Percentiles rank a stretch among this genome's conserved stretches.
phyloP scores from a whole-genome alignment of 2,329 filamentous ascomycete species.

The Drechslerella dactyloides region DNA sequence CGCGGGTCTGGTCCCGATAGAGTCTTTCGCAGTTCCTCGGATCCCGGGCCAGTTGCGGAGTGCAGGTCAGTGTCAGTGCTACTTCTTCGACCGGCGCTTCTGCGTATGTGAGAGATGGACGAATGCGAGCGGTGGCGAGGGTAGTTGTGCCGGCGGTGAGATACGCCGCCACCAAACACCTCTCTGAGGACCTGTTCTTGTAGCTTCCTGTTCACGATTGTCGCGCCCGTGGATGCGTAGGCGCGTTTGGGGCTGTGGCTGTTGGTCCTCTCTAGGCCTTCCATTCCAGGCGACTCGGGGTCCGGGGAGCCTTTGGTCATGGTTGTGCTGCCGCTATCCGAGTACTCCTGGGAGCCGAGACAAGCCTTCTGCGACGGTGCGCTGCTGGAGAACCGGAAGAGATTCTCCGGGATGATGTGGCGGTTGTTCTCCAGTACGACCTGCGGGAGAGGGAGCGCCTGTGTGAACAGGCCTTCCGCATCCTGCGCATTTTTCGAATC shows the following conservation, averaged over 20 bases:
- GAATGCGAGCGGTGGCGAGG: slow-evolving; percentile 62
- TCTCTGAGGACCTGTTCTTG: slow-evolving; percentile 72
- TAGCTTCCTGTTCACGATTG: slow-evolving; percentile 69
- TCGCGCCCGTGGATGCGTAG: slow-evolving; percentile 66
- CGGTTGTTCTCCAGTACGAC: slow-evolving; percentile 74
- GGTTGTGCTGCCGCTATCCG: slow-evolving; percentile 39
- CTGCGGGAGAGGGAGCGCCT: slow-evolving; percentile 62
- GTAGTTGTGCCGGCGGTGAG: slow-evolving; percentile 64
- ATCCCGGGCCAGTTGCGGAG: background rate
- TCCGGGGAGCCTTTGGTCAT: slow-evolving; percentile 28
- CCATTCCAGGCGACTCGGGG: slow-evolving; percentile 23
- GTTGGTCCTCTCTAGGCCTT: slow-evolving; percentile 14
- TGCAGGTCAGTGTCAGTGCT: slow-evolving; percentile 52
- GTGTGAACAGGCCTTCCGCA: slow-evolving; percentile 55
- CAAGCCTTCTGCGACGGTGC: slow-evolving; percentile 57
- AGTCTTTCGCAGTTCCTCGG: slow-evolving; percentile 29
- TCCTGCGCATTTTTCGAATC: slow-evolving; percentile 23
- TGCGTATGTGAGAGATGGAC: slow-evolving; percentile 55
- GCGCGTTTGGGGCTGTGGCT: slow-evolving; percentile 50
- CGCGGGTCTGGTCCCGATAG: slow-evolving; percentile 14
- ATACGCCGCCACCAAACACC: slow-evolving; percentile 69
- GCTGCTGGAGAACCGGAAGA: slow-evolving; percentile 63
- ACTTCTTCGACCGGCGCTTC: slow-evolving; percentile 47
- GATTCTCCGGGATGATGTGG: slow-evolving; percentile 70
- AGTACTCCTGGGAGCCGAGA: slow-evolving; percentile 13